Percentiles rank a stretch among this genome's conserved stretches.
Conservation (phyloP, 352 stramenopile species). For the Phytophthora nicotianae region DNA sequence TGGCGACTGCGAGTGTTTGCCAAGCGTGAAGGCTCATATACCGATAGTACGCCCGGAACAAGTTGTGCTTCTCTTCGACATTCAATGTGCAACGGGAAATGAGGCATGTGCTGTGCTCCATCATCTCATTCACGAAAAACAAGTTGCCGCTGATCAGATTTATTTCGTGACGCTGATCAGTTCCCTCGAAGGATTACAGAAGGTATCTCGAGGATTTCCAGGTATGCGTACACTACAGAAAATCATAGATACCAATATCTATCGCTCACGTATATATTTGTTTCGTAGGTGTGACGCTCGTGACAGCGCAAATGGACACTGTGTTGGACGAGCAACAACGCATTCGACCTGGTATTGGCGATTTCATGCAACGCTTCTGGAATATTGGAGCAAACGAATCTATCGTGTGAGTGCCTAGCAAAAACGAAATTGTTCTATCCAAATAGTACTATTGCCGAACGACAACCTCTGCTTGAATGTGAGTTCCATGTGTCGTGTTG, state of each 20-base stretch:
- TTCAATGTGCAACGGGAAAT: constrained; percentile 2
- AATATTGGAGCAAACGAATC: neutral
- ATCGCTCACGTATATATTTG: neutral
- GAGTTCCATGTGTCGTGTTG: too few species aligned
- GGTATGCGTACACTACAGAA: neutral
- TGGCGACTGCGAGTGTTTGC: neutral
- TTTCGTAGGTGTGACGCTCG: neutral
- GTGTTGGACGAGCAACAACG: constrained; percentile 7
- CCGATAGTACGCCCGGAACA: neutral
- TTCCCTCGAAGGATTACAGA: constrained; percentile 4
- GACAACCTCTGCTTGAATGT: too few species aligned
- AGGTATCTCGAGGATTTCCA: neutral
- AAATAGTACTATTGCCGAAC: too few species aligned
- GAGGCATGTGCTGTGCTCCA: constrained; percentile 8
- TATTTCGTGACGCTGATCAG: constrained; percentile 7
- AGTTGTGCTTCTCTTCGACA: constrained; percentile 6
- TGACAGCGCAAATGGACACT: constrained; percentile 10
- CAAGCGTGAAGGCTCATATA: neutral
- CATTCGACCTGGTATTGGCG: constrained; percentile 4
- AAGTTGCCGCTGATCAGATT: constrained; percentile 1
- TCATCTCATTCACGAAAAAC: constrained; percentile 1
- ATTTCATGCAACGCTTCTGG: constrained; percentile 10
- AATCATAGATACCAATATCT: neutral
- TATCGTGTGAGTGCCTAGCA: neutral
- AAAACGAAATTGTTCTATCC: too few species aligned